Evolutionary conservation across 345 rosid genomes (phyloP).

Genomic region (Lumnitzera littorea): DNA sequence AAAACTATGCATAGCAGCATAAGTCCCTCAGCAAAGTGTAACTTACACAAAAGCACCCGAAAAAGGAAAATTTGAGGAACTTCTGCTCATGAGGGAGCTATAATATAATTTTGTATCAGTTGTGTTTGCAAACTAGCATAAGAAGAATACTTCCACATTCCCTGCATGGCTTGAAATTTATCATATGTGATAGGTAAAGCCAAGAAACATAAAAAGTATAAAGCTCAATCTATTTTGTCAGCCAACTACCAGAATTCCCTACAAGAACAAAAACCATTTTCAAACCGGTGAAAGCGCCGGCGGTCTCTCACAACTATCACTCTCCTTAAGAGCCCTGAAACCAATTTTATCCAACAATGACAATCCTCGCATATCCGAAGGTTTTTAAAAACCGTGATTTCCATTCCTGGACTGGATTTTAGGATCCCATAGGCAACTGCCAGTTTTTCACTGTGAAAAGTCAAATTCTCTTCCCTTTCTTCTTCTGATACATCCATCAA

Average conservation of each 20-base stretch:
- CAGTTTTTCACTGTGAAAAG: constrained; percentile 70
- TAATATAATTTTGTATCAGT: too few relatives aligned
- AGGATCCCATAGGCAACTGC: constrained; percentile 74
- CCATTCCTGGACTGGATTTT: constrained; percentile 61
- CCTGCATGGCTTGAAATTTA: too few relatives aligned
- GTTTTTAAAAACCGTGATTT: constrained; percentile 64
- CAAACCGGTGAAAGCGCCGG: constrained; percentile 72
- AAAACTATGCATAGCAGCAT: too few relatives aligned
- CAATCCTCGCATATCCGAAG: constrained; percentile 76
- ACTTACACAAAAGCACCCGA: too few relatives aligned
- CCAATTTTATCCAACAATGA: constrained; percentile 64
- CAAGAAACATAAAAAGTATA: neutral
- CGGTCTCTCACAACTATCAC: constrained; percentile 69
- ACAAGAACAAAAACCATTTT: constrained; percentile 73
- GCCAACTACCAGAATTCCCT: constrained; percentile 55
- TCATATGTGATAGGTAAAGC: too few relatives aligned
- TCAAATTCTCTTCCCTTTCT: constrained; percentile 72
- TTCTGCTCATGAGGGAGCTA: too few relatives aligned
- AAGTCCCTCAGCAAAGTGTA: too few relatives aligned
- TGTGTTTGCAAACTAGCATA: too few relatives aligned
- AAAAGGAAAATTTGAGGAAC: too few relatives aligned
- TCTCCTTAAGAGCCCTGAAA: constrained; percentile 50
- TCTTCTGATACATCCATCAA: constrained; percentile 82
- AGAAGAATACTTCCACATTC: too few relatives aligned
- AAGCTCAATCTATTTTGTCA: neutral